Evolutionary conservation across 345 rosid species (phyloP), one percentile per base, ranked within the genome.

Genomic region (Bruguiera parviflora): DNA sequence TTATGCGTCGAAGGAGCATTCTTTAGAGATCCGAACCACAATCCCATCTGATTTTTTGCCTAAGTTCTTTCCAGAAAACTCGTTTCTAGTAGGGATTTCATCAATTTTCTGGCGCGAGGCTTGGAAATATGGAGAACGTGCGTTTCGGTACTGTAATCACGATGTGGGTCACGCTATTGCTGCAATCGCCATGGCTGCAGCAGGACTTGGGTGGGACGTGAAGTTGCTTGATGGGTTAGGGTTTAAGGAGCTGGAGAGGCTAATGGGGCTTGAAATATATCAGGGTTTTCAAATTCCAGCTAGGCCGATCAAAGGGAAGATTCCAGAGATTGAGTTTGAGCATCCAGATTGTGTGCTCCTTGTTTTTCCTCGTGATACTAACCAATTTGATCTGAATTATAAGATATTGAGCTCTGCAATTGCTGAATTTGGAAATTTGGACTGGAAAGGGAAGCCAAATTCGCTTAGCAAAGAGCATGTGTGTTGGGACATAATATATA

Each of bases 101-200:
- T 92, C 98, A 0, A 84, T 92, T 37, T 87, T 92, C 65, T 92
- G 98, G 98, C 87, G 95, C 3, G 98, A 92, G 78, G 98, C 96
- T 4, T 92, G 98, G 98, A 90, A 92, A 77, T 92, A 92, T 64
- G 98, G 98, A 2, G 96, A 92, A 58, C 84, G 98, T 1, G 96
- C 95, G 18, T 86, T 90, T 71, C 69, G 95, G 61, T 90, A 92
- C 80, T 92, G 92, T 37, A 92, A 90, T 69, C 98, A 92, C 64
- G 98, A 89, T 60, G 91, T 90, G 18, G 98, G 98, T 16, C 98
- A 92, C 69, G 95, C 95, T 16, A 73, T 92, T 56, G 94, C 85
- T 1, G 89, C 98, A 39, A 68, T 90, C 67, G 37, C 96, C 20
- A 72, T 90, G 61, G 95, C 98, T 3, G 96, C 98, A 0, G 95